A percentile compares a stretch with the other conserved stretches of the same genome.
phyloP scores from a whole-genome alignment of 345 rosid genomes.

The Salix brachista region DNA sequence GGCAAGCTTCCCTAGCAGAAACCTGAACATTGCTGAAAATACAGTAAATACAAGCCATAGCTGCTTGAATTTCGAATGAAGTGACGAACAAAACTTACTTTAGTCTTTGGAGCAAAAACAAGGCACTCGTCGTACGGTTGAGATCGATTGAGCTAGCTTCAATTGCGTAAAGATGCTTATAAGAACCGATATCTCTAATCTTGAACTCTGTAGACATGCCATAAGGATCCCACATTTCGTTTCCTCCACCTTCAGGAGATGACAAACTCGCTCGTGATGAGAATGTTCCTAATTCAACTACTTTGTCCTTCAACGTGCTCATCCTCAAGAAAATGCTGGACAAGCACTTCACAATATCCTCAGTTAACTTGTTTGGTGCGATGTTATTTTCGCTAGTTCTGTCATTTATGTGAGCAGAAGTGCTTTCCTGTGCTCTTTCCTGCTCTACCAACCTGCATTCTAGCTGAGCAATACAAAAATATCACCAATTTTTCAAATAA shows the following conservation, averaged over 20 bases:
- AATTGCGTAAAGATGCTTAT: constrained; percentile 48
- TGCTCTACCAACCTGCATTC: constrained; percentile 59
- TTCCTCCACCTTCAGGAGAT: constrained; percentile 21
- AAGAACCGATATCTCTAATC: constrained; percentile 57
- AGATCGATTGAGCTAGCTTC: constrained; percentile 60
- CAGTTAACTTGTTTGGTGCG: constrained; percentile 66
- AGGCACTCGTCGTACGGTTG: constrained; percentile 45
- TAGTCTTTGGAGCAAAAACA: constrained; percentile 64
- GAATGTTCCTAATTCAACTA: constrained; percentile 12
- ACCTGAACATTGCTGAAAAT: constrained; percentile 41
- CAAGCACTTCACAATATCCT: constrained; percentile 61
- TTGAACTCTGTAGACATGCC: constrained; percentile 35
- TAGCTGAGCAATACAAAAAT: constrained; percentile 41
- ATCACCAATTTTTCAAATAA: background rate
- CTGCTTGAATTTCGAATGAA: background rate
- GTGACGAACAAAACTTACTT: constrained; percentile 44
- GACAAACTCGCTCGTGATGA: constrained; percentile 4
- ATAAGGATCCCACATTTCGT: constrained; percentile 52
- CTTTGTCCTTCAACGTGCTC: constrained; percentile 54
- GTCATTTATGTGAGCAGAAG: constrained; percentile 39
- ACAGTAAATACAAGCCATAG: constrained; percentile 11
- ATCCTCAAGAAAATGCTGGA: constrained; percentile 60
- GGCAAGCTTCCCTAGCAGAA: constrained; percentile 67
- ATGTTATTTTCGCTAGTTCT: constrained; percentile 34
- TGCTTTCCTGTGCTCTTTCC: constrained; percentile 55